Percentiles rank a stretch among this genome's conserved stretches.
Conservation (phyloP, 805 yeast species). For the Starmerella floricola region DNA sequence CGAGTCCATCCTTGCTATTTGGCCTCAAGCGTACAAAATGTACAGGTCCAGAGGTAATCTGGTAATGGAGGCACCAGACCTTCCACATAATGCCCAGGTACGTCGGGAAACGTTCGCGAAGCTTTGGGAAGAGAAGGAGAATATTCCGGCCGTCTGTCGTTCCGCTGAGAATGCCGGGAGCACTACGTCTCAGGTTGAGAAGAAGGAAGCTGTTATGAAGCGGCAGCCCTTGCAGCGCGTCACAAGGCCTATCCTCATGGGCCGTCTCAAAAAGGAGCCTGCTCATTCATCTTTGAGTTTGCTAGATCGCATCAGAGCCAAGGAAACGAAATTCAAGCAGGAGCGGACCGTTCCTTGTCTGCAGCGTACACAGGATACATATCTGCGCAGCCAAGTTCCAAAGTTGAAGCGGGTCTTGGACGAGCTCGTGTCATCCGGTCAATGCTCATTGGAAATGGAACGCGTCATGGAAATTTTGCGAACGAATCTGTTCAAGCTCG, state of each 20-base stretch:
- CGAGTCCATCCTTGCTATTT: constrained; percentile 19
- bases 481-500: constrained; percentile 21
- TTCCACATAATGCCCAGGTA: constrained; percentile 8
- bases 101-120: constrained; percentile 4
- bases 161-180: too few species aligned
- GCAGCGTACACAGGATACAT: constrained; percentile 12
- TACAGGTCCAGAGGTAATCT: constrained; percentile 6
- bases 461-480: constrained; percentile 20
- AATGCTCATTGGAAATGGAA: constrained; percentile 10
- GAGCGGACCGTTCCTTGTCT: constrained; percentile 6
- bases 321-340: constrained; percentile 21
- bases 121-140: constrained; percentile 14
- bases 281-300: constrained; percentile 6
- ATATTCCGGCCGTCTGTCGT: too few species aligned
- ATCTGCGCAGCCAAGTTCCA: constrained; percentile 23
- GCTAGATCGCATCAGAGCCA: constrained; percentile 26
- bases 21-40: constrained; percentile 22
- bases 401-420: constrained; percentile 19
- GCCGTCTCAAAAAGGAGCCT: constrained; percentile 1
- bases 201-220: neutral
- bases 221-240: neutral
- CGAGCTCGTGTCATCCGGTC: constrained; percentile 10
- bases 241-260: constrained; percentile 1
- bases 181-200: too few species aligned
- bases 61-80: constrained; percentile 13